These are phyloP conservation scores for Leptomonas seymouri DNA, from an alignment of 208 protist genomes.

Conservation along the genomic window DNA sequence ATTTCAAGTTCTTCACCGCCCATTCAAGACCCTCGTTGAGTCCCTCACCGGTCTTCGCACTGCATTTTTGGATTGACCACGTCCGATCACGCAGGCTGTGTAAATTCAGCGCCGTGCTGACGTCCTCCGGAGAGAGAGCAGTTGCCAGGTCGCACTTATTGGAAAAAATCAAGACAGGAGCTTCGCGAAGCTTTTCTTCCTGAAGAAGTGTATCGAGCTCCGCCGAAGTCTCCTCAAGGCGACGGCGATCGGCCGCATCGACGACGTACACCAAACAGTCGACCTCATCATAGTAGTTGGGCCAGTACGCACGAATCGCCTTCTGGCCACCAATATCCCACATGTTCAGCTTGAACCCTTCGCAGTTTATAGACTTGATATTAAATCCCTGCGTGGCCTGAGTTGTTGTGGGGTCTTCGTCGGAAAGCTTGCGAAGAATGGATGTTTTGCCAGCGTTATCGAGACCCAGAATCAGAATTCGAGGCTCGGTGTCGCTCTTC, in stretches of 20 bases:
- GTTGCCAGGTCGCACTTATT: constrained; percentile 98
- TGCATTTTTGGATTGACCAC: constrained; percentile 94
- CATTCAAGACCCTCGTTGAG: constrained; percentile 90
- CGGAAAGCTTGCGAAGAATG: constrained; percentile 95
- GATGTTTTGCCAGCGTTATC: constrained; percentile 99
- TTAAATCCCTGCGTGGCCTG: constrained; percentile 99
- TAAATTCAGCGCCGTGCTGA: constrained; percentile 85
- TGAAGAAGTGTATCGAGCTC: constrained; percentile 95
- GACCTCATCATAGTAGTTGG: constrained; percentile 97
- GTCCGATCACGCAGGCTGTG: constrained; percentile 88
- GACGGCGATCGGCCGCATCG: constrained; percentile 92
- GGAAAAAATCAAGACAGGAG: constrained; percentile 96
- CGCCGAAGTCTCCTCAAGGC: constrained; percentile 93
- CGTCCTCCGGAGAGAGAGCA: constrained; percentile 81
- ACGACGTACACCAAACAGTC: constrained; percentile 98
- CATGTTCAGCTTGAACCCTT: constrained; percentile 98
- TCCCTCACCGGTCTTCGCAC: constrained; percentile 89
- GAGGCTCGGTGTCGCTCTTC: constrained; percentile 93
- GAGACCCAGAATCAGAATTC: constrained; percentile 97
- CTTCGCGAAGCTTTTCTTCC: constrained; percentile 94
- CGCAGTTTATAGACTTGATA: constrained; percentile 96
- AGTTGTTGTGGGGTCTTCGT: constrained; percentile 96
- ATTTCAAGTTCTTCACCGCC: constrained; percentile 86
- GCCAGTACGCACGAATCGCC: constrained; percentile 97
- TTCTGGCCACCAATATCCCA: constrained; percentile 99